phyloP scores from a whole-genome alignment of 1,284 basidiomycete species.

The Sphaerobolus stellatus region DNA sequence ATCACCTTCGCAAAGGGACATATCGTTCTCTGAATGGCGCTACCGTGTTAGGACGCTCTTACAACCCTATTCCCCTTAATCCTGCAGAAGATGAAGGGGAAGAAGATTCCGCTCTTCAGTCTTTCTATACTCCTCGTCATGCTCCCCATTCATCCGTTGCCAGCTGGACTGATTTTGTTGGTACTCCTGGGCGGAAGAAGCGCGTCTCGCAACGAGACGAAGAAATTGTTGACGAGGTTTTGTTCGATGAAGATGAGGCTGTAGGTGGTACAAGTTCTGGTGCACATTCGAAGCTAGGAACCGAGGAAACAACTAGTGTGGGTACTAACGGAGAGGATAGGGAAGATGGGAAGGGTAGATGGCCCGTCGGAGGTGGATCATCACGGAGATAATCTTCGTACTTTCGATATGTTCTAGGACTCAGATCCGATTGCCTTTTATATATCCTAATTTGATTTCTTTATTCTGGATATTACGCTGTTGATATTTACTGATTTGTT shows the following conservation, averaged over 20 bases:
- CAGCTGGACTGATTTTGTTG: conserved; percentile 59
- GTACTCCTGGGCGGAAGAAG: conserved; percentile 41
- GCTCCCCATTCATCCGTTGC: conserved; percentile 41
- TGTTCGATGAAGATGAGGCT: conserved; percentile 21
- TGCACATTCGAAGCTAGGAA: conserved; percentile 15
- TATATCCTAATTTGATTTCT: no score
- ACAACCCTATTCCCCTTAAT: conserved; percentile 40
- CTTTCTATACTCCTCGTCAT: conserved; percentile 54
- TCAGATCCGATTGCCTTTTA: no score
- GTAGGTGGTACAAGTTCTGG: conserved; percentile 10
- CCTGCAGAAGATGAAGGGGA: conserved; percentile 49
- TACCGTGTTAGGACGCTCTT: conserved; percentile 32
- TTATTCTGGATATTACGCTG: no score
- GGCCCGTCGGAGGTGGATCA: background rate
- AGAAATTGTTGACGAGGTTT: conserved; percentile 17
- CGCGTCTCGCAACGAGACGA: conserved; percentile 21
- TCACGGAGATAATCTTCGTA: no score
- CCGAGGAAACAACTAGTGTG: conserved; percentile 19
- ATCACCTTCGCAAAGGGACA: conserved; percentile 88
- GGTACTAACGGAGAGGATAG: conserved; percentile 19
- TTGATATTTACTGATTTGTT: no score
- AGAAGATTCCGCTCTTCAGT: conserved; percentile 46
- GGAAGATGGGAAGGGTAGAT: conserved; percentile 1
- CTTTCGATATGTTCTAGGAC: no score
- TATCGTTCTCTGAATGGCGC: conserved; percentile 81